These are phyloP conservation scores for Pichia sp. DNA, from an alignment of 1,139 yeast genomes.

Conservation along the genomic window DNA sequence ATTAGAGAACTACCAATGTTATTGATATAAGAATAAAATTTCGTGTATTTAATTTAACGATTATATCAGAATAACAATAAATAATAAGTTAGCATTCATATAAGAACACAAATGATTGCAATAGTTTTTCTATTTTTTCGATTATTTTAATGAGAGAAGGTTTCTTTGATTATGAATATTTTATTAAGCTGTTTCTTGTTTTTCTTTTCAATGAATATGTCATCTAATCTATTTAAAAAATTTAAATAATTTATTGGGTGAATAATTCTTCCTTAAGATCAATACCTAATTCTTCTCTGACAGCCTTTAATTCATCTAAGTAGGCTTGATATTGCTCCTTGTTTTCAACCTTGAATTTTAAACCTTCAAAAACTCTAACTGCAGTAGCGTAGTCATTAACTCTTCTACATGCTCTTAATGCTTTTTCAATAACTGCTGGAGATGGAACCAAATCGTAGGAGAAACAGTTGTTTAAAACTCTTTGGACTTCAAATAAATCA, in stretches of 20 bases:
- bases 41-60: background rate
- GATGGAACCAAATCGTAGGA: slow-evolving; percentile 98
- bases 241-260: slow-evolving; percentile 20
- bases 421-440: slow-evolving; percentile 92
- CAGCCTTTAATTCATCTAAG: slow-evolving; percentile 87
- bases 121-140: background rate
- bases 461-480: slow-evolving; percentile 92
- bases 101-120: background rate
- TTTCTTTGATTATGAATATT: background rate
- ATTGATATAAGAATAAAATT: no score
- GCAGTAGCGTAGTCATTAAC: slow-evolving; percentile 99
- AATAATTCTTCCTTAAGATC: slow-evolving; percentile 91
- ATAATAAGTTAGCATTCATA: background rate
- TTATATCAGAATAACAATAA: background rate
- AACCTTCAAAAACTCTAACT: slow-evolving; percentile 92
- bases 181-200: background rate
- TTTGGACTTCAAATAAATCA: slow-evolving; percentile 94
- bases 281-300: slow-evolving; percentile 88
- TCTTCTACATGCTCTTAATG: slow-evolving; percentile 96
- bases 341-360: slow-evolving; percentile 92
- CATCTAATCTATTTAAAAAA: background rate
- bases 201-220: background rate
- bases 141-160: background rate
- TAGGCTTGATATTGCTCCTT: slow-evolving; percentile 91
- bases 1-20: background rate